Conservation (phyloP, 805 yeast species). For the Kazachstania viticola region DNA sequence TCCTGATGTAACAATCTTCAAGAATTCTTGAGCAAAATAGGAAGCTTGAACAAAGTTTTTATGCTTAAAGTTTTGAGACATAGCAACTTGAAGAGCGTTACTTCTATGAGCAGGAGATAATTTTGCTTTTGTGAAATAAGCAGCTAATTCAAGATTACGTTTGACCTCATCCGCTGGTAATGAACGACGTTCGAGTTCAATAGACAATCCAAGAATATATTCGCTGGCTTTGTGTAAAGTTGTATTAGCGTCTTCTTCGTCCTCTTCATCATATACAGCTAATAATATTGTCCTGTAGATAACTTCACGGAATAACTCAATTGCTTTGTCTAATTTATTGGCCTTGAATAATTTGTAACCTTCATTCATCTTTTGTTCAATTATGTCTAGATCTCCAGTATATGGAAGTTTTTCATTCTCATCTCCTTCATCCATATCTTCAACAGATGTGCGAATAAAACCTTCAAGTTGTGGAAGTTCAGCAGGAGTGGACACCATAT, state of each 20-base stretch:
- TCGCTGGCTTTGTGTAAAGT: constrained; percentile 69
- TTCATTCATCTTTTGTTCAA: constrained; percentile 47
- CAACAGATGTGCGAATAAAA: constrained; percentile 54
- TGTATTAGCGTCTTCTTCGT: constrained; percentile 64
- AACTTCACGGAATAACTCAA: constrained; percentile 64
- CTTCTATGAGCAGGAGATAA: constrained; percentile 74
- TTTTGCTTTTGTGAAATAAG: constrained; percentile 82
- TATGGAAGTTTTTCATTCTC: constrained; percentile 45
- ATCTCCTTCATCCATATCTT: constrained; percentile 18
- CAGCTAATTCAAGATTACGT: constrained; percentile 88
- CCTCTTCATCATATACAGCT: constrained; percentile 61
- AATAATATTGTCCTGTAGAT: constrained; percentile 64
- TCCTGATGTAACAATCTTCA: constrained; percentile 59
- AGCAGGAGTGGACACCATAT: constrained; percentile 54
- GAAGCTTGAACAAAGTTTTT: constrained; percentile 85
- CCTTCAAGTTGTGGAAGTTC: constrained; percentile 62
- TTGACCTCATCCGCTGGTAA: constrained; percentile 60
- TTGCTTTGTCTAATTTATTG: constrained; percentile 74
- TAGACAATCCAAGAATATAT: constrained; percentile 83
- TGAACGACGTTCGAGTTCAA: constrained; percentile 80
- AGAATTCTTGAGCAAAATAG: constrained; percentile 75
- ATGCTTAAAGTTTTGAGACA: constrained; percentile 81
- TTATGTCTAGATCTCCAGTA: constrained; percentile 59
- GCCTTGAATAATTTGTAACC: constrained; percentile 79
- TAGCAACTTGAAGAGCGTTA: constrained; percentile 88